Base-by-base conservation (phyloP, 768 basidiomycete genomes). In the Porphyrellus cyaneotinctus region DNA sequence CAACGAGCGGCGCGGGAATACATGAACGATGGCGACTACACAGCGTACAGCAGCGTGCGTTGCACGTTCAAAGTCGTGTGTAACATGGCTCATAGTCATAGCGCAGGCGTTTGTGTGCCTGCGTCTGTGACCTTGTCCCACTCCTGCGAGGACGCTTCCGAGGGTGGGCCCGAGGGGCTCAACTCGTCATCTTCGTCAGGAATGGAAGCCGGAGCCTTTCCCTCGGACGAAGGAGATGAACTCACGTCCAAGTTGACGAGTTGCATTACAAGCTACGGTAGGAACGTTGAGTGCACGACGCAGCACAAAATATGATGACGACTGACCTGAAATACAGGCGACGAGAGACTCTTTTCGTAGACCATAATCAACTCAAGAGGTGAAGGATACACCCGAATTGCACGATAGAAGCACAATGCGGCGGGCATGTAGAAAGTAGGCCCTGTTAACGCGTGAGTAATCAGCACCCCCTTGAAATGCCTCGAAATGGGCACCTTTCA, bases 361-460 rank as follows among this genome's bases (percentile, higher is more conserved):
- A 98, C 95, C 70, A 88, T 83, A 62, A 99, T 87, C 60, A 98
- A 82, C 70, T 98, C 97, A 30, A 92, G 83, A 1, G 95, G 92
- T 28, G 89, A 84, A 45, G 97, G 97, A 74, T 99, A 99, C 32
- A 97, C 93, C 49, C 88, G 79, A 53, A 98, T 83, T 1, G 93
- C 95, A 45, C 92, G 82, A 80, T 85, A 99, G 81, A 98, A 98
- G 37, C 85, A 82, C 66, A 91, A 70, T 37, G 97, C 95, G 18
- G 95, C 86, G 12, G 84, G 79, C 24, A 97, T 77, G 65, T 87
- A 74, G 71, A 84, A 87, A 24, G 78, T 70, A 38, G 90, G 87
- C 33, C 95, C 95, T 97, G 56, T 23, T 22, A 50, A 48, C 43
- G 28, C n/a, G 47, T 57, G 14, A 54, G 43, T 10, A 35, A 44